Conservation (phyloP, 106 monocot genomes). For the Posidonia australis region DNA sequence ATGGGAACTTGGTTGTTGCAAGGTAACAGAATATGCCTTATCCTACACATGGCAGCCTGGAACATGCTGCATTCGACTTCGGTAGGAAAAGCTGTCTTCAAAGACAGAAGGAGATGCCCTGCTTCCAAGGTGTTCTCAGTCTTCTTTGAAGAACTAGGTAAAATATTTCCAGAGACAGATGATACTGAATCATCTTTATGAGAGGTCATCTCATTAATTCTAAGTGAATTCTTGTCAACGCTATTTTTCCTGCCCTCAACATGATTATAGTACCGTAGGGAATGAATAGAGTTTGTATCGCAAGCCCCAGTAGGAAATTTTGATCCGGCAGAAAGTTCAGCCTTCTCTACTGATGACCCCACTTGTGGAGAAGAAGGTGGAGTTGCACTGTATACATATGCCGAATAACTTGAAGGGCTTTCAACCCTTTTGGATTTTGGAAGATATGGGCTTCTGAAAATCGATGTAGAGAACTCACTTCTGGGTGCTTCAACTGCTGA, state of each 20-base stretch:
- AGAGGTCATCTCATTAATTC: slow-evolving; percentile 18
- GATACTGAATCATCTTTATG: slow-evolving; percentile 27
- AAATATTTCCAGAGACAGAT: slow-evolving; percentile 31
- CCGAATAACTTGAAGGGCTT: slow-evolving; percentile 26
- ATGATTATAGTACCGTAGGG: slow-evolving; percentile 41
- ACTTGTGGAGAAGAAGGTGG: slow-evolving; percentile 37
- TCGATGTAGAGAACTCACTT: slow-evolving; percentile 32
- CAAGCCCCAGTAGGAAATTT: slow-evolving; percentile 10
- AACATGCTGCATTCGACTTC: slow-evolving; percentile 78
- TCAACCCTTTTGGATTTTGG: slow-evolving; percentile 65
- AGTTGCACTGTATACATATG: slow-evolving; percentile 44
- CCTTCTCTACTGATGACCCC: slow-evolving; percentile 36
- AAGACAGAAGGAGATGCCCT: slow-evolving; percentile 37
- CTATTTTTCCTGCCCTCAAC: slow-evolving; percentile 31
- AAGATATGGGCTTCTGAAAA: slow-evolving; percentile 65
- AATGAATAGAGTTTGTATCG: slow-evolving; percentile 15
- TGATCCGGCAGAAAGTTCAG: slow-evolving; percentile 24
- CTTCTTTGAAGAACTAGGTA: slow-evolving; percentile 28
- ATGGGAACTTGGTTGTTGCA: slow-evolving; percentile 26
- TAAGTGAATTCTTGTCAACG: slow-evolving; percentile 17
- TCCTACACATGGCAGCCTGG: slow-evolving; percentile 84
- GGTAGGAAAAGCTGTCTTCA: slow-evolving; percentile 64
- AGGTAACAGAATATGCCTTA: slow-evolving; percentile 66
- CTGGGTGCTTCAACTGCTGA: slow-evolving; percentile 60
- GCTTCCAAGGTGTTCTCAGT: slow-evolving; percentile 38